Percentiles rank a stretch among this genome's conserved stretches.
Conservation (phyloP, 148 eudicot species). For the Chenopodium suecicum region DNA sequence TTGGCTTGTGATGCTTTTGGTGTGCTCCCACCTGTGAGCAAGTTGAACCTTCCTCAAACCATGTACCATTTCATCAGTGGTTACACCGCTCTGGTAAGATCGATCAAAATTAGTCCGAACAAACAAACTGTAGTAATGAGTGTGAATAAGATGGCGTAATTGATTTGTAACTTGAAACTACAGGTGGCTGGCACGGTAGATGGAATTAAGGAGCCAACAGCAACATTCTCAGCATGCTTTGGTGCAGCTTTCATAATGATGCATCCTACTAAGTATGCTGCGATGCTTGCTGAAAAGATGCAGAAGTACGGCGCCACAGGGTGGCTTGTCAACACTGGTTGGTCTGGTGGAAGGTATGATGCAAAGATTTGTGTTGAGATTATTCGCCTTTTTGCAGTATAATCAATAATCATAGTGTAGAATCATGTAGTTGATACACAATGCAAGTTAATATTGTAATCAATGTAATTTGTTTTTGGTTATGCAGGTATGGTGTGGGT, state of each 20-base stretch:
- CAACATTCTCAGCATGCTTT: conserved; percentile 84
- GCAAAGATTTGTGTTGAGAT: not conserved
- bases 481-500: conserved; percentile 73
- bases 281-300: conserved; percentile 85
- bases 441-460: too few relatives aligned
- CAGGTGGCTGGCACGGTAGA: conserved; percentile 83
- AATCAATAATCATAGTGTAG: not conserved
- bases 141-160: not conserved
- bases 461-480: not conserved
- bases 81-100: conserved; percentile 72
- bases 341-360: conserved; percentile 79
- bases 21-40: conserved; percentile 91
- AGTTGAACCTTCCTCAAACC: conserved; percentile 77
- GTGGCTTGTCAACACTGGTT: conserved; percentile 88
- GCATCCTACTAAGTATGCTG: conserved; percentile 80
- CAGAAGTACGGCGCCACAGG: conserved; percentile 68
- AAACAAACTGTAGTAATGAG: not conserved
- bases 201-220: conserved; percentile 71
- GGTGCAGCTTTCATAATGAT: conserved; percentile 86
- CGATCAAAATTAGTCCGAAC: too few relatives aligned
- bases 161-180: not conserved
- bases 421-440: not conserved
- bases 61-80: conserved; percentile 98
- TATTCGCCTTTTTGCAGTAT: not conserved
- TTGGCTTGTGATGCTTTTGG: conserved; percentile 86